Percentiles rank a stretch among this genome's conserved stretches.
phyloP scores from a whole-genome alignment of 2,329 filamentous ascomycete genomes.

The Rutstroemia sydowiana region DNA sequence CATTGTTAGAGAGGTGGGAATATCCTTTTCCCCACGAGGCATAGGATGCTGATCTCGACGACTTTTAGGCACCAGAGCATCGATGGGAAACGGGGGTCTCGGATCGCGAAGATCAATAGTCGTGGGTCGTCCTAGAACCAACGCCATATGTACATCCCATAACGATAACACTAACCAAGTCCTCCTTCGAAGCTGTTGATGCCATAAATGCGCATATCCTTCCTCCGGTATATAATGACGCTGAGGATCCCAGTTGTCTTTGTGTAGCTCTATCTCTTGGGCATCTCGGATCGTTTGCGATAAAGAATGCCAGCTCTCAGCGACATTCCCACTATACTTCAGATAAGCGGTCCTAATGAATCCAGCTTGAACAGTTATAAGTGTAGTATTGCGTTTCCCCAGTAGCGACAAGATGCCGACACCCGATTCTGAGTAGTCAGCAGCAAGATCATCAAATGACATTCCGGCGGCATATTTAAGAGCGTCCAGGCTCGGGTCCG shows the following conservation, averaged over 20 bases:
- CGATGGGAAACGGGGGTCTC: conserved; percentile 44
- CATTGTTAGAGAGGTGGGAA: conserved; percentile 49
- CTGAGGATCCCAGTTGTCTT: conserved; percentile 40
- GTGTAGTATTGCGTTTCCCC: conserved; percentile 48
- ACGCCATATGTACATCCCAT: conserved; percentile 34
- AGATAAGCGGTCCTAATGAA: conserved; percentile 50
- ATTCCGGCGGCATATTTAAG: conserved; percentile 53
- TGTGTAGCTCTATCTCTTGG: conserved; percentile 54
- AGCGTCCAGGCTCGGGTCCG: conserved; percentile 43
- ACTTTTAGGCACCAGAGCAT: conserved; percentile 42
- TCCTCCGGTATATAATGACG: conserved; percentile 36
- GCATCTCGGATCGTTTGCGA: conserved; percentile 52
- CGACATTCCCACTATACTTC: conserved; percentile 52
- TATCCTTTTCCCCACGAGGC: conserved; percentile 38
- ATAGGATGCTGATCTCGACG: conserved; percentile 41
- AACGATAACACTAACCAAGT: conserved; percentile 48
- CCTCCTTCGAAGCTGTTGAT: conserved; percentile 46
- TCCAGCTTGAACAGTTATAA: conserved; percentile 50
- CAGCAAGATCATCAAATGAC: conserved; percentile 53
- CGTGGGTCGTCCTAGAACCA: conserved; percentile 33
- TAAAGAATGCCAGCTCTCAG: conserved; percentile 41
- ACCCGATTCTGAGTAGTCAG: conserved; percentile 54
- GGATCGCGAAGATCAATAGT: conserved; percentile 44
- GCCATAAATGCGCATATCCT: conserved; percentile 50
- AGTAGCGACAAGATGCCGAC: conserved; percentile 45